Evolutionary conservation across 2,329 filamentous ascomycete genomes (phyloP).

Genomic region (Xylaria arbuscula): DNA sequence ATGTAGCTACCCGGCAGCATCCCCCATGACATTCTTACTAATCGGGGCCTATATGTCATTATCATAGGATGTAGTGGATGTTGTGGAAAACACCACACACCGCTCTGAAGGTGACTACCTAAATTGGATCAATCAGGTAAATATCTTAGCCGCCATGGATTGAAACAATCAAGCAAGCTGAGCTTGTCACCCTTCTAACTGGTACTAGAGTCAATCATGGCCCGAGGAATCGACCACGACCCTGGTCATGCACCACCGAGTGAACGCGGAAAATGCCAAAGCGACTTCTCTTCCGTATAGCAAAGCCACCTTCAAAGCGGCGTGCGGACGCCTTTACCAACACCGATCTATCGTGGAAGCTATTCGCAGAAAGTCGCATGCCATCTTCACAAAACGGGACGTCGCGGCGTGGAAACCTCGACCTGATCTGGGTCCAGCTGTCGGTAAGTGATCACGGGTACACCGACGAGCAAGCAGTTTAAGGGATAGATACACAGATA

Average conservation of each 20-base stretch:
- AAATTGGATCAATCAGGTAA: constrained; percentile 25
- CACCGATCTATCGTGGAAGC: constrained; percentile 35
- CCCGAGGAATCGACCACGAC: too few relatives aligned
- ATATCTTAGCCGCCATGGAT: neutral
- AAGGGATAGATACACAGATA: too few relatives aligned
- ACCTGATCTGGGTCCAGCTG: constrained; percentile 25
- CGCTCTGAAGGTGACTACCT: constrained; percentile 19
- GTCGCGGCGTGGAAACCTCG: constrained; percentile 31
- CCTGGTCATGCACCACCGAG: constrained; percentile 38
- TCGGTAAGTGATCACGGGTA: constrained; percentile 26
- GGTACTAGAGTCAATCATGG: constrained; percentile 15
- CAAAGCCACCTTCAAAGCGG: constrained; percentile 23
- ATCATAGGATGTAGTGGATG: too few relatives aligned
- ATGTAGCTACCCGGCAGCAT: too few relatives aligned
- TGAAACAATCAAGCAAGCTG: neutral
- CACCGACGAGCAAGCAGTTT: too few relatives aligned
- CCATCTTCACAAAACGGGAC: constrained; percentile 30
- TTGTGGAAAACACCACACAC: neutral
- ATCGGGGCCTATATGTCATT: too few relatives aligned
- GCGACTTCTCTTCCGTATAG: constrained; percentile 36
- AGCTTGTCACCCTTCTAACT: constrained; percentile 9
- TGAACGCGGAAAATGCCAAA: neutral
- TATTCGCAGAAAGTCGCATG: constrained; percentile 30
- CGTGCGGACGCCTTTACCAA: constrained; percentile 36
- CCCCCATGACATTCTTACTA: too few relatives aligned